Percentiles rank a stretch among this genome's conserved stretches.
These are phyloP conservation scores for Micromonas commoda DNA, from an alignment of 139 green algal species.

Conservation along the genomic window DNA sequence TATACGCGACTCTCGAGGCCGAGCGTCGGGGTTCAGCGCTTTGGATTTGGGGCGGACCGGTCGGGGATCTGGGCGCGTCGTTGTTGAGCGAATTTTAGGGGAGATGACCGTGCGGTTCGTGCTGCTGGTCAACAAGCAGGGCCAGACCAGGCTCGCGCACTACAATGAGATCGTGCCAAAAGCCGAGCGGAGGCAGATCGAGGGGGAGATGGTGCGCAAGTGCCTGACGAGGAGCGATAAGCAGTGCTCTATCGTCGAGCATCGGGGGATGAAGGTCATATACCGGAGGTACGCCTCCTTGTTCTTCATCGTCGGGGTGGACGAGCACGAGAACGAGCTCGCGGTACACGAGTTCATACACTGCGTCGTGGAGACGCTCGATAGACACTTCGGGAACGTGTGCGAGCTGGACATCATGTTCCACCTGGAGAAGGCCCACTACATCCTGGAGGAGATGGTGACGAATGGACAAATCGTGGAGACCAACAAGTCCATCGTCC, in stretches of 20 bases:
- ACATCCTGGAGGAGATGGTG: constrained; percentile 58
- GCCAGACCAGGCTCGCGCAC: constrained; percentile 93
- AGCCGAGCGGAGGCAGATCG: constrained; percentile 71
- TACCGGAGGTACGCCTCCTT: constrained; percentile 94
- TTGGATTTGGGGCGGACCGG: too few species aligned
- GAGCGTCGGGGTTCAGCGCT: too few species aligned
- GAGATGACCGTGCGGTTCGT: constrained; percentile 65
- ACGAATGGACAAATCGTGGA: constrained; percentile 87
- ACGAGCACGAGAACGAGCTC: constrained; percentile 97
- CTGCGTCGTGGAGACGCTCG: constrained; percentile 78
- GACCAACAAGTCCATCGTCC: constrained; percentile 84
- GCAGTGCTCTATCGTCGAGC: constrained; percentile 92
- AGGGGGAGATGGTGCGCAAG: constrained; percentile 93
- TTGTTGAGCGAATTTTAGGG: too few species aligned
- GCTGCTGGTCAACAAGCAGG: constrained; percentile 97
- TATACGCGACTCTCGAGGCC: too few species aligned
- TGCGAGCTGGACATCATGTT: constrained; percentile 98
- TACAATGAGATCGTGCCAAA: constrained; percentile 74
- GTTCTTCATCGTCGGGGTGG: constrained; percentile 95
- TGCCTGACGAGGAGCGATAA: constrained; percentile 85
- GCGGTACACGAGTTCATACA: constrained; percentile 94
- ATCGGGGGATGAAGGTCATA: constrained; percentile 83
- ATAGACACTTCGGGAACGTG: constrained; percentile 78
- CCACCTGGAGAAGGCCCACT: constrained; percentile 86
- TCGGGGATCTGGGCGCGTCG: too few species aligned